Percentiles rank a stretch among this genome's conserved stretches.
Conservation (phyloP, 2,329 filamentous ascomycete species). For the Ceratocystis albifundus region DNA sequence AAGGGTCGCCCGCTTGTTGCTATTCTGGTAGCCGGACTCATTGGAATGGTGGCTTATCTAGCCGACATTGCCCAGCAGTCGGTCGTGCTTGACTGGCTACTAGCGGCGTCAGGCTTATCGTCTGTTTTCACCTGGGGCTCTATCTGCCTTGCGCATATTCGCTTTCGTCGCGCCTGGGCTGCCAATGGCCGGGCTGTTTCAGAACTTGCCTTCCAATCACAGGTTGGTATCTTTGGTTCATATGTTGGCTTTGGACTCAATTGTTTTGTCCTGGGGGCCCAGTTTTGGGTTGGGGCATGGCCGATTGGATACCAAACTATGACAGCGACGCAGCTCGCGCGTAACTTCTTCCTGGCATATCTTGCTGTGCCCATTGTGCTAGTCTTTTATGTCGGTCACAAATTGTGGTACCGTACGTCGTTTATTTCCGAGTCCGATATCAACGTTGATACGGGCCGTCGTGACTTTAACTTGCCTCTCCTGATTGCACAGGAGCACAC, state of each 20-base stretch:
- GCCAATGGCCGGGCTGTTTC: slow-evolving; percentile 55
- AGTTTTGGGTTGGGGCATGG: slow-evolving; percentile 80
- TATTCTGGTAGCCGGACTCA: slow-evolving; percentile 52
- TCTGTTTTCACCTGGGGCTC: slow-evolving; percentile 70
- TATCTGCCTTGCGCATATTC: slow-evolving; percentile 84
- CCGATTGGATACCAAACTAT: slow-evolving; percentile 49
- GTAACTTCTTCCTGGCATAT: slow-evolving; percentile 63
- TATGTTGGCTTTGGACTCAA: slow-evolving; percentile 72
- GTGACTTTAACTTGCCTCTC: slow-evolving; percentile 71
- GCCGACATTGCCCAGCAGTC: slow-evolving; percentile 46
- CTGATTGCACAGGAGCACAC: slow-evolving; percentile 69
- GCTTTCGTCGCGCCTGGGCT: slow-evolving; percentile 74
- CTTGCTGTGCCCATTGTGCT: slow-evolving; percentile 58
- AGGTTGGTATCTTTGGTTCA: slow-evolving; percentile 67
- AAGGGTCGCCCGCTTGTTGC: slow-evolving; percentile 67
- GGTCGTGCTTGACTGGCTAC: slow-evolving; percentile 63
- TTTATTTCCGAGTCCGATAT: slow-evolving; percentile 61
- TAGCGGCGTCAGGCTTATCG: slow-evolving; percentile 57
- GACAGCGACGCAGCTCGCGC: slow-evolving; percentile 37
- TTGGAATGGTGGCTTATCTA: slow-evolving; percentile 70
- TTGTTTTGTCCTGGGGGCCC: slow-evolving; percentile 60
- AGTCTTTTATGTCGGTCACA: slow-evolving; percentile 61
- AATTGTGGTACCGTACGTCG: slow-evolving; percentile 58
- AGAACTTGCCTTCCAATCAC: slow-evolving; percentile 70
- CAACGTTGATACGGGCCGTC: slow-evolving; percentile 74